Evolutionary conservation across 2,329 filamentous ascomycete genomes (phyloP).

Genomic region (Aspergillus sergii): DNA sequence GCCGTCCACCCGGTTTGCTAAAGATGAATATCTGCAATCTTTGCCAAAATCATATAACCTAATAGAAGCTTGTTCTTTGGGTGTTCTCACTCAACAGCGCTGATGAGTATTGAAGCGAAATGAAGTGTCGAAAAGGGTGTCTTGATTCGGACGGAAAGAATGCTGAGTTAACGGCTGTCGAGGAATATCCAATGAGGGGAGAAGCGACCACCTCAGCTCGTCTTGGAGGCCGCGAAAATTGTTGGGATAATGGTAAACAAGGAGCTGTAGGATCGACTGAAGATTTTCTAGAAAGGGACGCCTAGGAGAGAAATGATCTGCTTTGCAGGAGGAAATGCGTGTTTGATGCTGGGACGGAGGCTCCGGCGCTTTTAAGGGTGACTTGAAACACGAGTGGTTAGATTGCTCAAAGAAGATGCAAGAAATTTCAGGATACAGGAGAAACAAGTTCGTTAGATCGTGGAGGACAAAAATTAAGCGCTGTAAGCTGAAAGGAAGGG

Average conservation of each 20-base stretch:
- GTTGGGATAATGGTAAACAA: background rate
- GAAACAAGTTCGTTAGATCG: background rate
- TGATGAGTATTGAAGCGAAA: background rate
- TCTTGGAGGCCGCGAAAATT: background rate
- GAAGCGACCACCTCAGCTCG: background rate
- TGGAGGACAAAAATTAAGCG: background rate
- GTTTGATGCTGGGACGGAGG: background rate
- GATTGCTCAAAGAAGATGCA: background rate
- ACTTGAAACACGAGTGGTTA: background rate
- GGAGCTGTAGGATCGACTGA: background rate
- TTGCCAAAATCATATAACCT: conserved; percentile 17
- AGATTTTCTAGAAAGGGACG: background rate
- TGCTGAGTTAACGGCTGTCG: background rate
- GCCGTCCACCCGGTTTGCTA: conserved; percentile 37
- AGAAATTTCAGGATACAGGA: background rate
- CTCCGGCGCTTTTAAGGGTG: background rate
- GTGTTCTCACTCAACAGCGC: background rate
- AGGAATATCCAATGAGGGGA: background rate
- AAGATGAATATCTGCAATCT: conserved; percentile 16
- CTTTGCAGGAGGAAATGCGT: background rate
- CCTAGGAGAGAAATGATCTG: background rate
- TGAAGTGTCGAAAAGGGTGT: background rate
- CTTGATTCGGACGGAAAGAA: background rate
- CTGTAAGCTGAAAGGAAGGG: background rate
- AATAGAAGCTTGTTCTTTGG: background rate